Percentiles rank a stretch among this genome's conserved stretches.
phyloP scores from a whole-genome alignment of 1,139 yeast genomes.

The Debaryomycetaceae sp. region DNA sequence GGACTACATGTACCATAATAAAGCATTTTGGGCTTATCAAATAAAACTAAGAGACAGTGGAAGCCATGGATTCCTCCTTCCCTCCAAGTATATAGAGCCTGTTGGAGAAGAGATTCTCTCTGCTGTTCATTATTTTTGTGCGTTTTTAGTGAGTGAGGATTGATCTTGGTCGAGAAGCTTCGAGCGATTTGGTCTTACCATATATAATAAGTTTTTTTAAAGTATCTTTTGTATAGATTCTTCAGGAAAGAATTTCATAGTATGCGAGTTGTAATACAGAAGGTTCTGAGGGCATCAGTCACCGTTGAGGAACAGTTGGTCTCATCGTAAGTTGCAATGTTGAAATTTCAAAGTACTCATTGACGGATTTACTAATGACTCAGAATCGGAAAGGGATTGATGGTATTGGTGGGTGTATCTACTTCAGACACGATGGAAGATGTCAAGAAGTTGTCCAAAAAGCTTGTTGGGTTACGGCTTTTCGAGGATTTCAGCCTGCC shows the following conservation, averaged over 20 bases:
- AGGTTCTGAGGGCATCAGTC: constrained; percentile 84
- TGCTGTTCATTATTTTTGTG: constrained; percentile 67
- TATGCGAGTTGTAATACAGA: constrained; percentile 88
- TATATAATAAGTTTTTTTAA: too few relatives aligned
- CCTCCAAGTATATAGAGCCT: constrained; percentile 65
- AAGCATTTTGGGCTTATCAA: constrained; percentile 84
- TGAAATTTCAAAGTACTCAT: not conserved
- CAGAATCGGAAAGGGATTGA: constrained; percentile 68
- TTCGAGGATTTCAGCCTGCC: constrained; percentile 57
- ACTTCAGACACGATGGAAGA: constrained; percentile 74
- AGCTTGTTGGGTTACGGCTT: constrained; percentile 59
- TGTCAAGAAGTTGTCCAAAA: constrained; percentile 63
- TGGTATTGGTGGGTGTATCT: constrained; percentile 82
- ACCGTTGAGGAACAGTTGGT: constrained; percentile 68
- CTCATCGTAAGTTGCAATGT: constrained; percentile 53
- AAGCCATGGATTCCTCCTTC: constrained; percentile 77
- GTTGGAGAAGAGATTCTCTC: constrained; percentile 75
- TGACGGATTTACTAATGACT: constrained; percentile 2
- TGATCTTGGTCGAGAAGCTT: too few relatives aligned
- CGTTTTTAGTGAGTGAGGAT: constrained; percentile 51
- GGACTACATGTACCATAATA: constrained; percentile 80
- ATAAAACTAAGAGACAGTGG: constrained; percentile 81
- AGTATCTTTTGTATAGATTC: not conserved
- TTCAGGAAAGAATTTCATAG: not conserved
- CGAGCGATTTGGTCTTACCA: too few relatives aligned